Percentiles rank a stretch among this genome's conserved stretches.
These are phyloP conservation scores for Candida parachauliodes DNA, from an alignment of 805 yeast species.

Conservation along the genomic window DNA sequence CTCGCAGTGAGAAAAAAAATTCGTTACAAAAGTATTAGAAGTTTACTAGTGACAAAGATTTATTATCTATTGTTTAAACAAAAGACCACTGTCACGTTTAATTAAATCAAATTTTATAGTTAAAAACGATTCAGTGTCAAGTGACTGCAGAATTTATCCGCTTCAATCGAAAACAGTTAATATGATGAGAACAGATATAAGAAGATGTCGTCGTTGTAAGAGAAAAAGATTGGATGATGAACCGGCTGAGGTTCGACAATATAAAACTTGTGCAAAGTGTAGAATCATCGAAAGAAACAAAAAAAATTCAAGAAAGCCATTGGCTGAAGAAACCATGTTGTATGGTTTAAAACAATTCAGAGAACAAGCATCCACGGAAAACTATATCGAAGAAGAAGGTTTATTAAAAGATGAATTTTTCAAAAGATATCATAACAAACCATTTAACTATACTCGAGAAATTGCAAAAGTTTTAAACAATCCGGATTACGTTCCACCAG, in stretches of 20 bases:
- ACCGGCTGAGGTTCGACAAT: conserved; percentile 53
- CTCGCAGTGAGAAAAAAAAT: conserved; percentile 6
- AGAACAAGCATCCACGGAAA: conserved; percentile 31
- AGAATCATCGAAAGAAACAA: conserved; percentile 50
- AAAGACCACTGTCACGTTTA: no score
- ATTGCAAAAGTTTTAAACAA: conserved; percentile 10
- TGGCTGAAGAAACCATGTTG: conserved; percentile 45
- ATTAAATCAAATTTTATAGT: no score
- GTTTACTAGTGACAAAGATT: no score
- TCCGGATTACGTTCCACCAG: conserved; percentile 14
- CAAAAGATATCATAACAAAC: conserved; percentile 12
- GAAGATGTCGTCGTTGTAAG: conserved; percentile 55
- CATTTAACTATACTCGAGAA: conserved; percentile 14
- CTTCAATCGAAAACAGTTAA: no score
- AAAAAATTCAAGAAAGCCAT: conserved; percentile 42
- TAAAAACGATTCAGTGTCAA: no score
- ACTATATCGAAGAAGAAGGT: conserved; percentile 31
- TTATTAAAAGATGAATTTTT: conserved; percentile 15
- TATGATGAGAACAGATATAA: conserved; percentile 17
- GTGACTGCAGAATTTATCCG: no score
- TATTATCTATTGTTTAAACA: no score
- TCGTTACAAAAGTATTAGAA: not conserved
- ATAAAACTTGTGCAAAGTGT: conserved; percentile 57
- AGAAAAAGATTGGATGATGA: conserved; percentile 53
- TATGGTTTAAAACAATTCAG: conserved; percentile 44